These are phyloP conservation scores for Vigna unguiculata DNA, from an alignment of 306 rosid genomes.

Conservation along the genomic window DNA sequence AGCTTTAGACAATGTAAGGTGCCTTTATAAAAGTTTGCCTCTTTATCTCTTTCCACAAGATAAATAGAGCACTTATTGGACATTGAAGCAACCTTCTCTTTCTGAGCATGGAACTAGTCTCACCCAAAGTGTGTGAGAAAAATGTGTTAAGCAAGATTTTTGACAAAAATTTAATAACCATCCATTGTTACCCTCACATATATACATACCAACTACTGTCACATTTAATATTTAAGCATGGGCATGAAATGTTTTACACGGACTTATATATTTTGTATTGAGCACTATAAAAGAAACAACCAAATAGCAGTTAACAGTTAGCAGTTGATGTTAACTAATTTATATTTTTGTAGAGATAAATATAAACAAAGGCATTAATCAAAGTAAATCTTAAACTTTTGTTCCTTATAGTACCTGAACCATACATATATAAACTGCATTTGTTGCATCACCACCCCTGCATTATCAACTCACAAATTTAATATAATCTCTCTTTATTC, in stretches of 20 bases:
- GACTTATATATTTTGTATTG: too few species aligned
- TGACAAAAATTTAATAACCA: not conserved
- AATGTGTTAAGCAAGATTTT: not conserved
- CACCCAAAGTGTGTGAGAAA: constrained; percentile 32
- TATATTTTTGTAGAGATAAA: not conserved
- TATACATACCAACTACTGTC: not conserved
- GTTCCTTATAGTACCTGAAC: constrained; percentile 41
- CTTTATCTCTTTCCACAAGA: not conserved
- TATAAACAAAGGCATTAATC: constrained; percentile 22
- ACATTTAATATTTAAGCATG: too few species aligned
- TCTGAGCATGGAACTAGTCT: not conserved
- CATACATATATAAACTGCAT: constrained; percentile 30
- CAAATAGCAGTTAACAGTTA: constrained; percentile 45
- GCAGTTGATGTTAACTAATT: constrained; percentile 21
- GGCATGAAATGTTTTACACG: too few species aligned
- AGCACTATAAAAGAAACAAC: constrained; percentile 17
- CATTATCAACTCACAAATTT: constrained; percentile 40
- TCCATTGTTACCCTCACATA: not conserved
- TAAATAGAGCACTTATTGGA: constrained; percentile 9
- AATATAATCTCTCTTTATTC: constrained; percentile 23
- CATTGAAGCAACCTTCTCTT: not conserved
- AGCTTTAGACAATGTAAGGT: constrained; percentile 18
- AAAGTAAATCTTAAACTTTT: constrained; percentile 17
- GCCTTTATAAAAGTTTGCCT: constrained; percentile 9
- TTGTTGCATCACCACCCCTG: constrained; percentile 38